Evolutionary conservation across 371 early-diverging fungal species (phyloP), one percentile per base, ranked within the genome.

Genomic region (Mucor indicus): DNA sequence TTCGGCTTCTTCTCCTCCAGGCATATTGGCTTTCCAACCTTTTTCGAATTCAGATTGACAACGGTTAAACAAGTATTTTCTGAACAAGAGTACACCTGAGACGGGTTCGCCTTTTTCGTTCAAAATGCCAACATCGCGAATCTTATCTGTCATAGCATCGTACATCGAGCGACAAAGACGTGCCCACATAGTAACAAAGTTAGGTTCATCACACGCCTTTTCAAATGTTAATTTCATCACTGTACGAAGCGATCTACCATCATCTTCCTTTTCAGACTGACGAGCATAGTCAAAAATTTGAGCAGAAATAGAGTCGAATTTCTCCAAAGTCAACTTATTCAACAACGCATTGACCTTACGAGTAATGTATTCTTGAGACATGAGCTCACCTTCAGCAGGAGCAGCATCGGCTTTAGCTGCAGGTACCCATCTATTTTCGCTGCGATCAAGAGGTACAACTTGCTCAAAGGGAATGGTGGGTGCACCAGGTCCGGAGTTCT

Each of bases 281-380:
- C 80, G 64, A 35, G 87, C 90, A 62, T 86, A 79, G 12, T 79
- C 83, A 49, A 92, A 64, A 43, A 98, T 87, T 68, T 96, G 86
- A 40, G 68, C 70, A 1, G 91, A 79, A 24, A 97, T 85, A 10
- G 75, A 63, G 37, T 90, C 92, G 64, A 96, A 98, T 68, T 89
- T 94, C 56, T 97, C 98, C 3, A 89, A 62, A 3, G 98, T 95
- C 36, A 97, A 72, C 79, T 96, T 97, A 83, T 97, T 96, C 37
- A 98, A 76, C 15, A 95, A 71, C 45, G 86, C 81, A 70, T 89
- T 92, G 40, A 89, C 86, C 76, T 91, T 87, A 39, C 91, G 85
- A 45, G 76, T 69, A 27, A 90, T 78, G 15, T 79, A 51, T 33
- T 89, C 91, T 46, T 78, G 65, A 0, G 73, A 46, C 41, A 77